Conservation (phyloP, 768 basidiomycete species). For the Leccinellum rugosiceps region DNA sequence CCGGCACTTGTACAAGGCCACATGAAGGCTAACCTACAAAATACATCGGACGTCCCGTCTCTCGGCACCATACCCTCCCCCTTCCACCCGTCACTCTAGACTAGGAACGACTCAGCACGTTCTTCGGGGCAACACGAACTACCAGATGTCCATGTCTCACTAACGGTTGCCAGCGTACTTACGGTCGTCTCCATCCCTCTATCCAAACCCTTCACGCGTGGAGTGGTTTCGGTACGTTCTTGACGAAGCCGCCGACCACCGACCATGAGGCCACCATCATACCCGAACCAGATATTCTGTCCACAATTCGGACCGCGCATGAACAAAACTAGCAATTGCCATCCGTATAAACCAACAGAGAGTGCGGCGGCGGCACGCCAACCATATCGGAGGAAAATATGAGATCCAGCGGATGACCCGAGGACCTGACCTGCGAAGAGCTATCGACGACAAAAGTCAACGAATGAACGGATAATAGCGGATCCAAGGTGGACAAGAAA, state of each 20-base stretch:
- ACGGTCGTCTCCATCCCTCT: background rate
- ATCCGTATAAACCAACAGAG: slow-evolving; percentile 34
- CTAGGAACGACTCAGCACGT: background rate
- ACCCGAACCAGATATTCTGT: slow-evolving; percentile 54
- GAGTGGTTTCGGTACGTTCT: background rate
- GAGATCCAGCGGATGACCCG: slow-evolving; percentile 41
- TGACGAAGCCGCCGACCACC: background rate
- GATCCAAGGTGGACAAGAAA: background rate
- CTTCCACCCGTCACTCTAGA: background rate
- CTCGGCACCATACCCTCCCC: background rate
- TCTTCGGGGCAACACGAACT: slow-evolving; percentile 6
- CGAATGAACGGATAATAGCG: background rate
- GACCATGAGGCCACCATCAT: slow-evolving; percentile 47
- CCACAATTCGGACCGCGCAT: slow-evolving; percentile 37
- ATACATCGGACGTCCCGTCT: background rate
- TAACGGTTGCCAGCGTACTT: background rate
- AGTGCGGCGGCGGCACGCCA: slow-evolving; percentile 35
- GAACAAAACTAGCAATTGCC: slow-evolving; percentile 34
- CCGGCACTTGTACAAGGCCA: background rate
- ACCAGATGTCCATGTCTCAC: slow-evolving; percentile 4
- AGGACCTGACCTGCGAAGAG: slow-evolving; percentile 39
- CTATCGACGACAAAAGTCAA: slow-evolving; percentile 6
- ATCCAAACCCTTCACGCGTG: background rate
- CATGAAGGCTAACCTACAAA: background rate
- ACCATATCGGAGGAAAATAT: slow-evolving; percentile 40